Conservation (phyloP, 345 rosid genomes). For the Pistacia integerrima region DNA sequence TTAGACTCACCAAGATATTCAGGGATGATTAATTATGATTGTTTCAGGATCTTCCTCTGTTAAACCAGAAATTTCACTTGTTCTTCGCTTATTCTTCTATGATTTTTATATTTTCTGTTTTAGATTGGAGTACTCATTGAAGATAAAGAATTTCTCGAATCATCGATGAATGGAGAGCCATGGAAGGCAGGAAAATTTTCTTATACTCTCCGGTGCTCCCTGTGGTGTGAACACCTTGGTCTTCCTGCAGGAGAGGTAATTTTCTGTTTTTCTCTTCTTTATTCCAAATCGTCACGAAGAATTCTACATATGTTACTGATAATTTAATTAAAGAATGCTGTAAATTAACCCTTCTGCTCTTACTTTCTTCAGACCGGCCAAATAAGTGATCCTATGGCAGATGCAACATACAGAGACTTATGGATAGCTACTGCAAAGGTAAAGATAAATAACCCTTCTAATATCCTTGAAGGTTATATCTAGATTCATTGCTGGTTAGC, state of each 20-base stretch:
- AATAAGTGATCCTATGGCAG: constrained; percentile 70
- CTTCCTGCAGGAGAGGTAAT: constrained; percentile 66
- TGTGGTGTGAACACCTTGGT: constrained; percentile 94
- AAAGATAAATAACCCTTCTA: neutral
- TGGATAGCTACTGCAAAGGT: constrained; percentile 82
- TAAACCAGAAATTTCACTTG: too few relatives aligned
- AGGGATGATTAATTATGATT: neutral
- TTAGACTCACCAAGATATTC: neutral
- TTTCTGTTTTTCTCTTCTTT: neutral
- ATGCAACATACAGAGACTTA: constrained; percentile 62
- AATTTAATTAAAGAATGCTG: neutral
- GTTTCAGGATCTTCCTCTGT: neutral
- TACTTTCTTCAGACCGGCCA: constrained; percentile 43
- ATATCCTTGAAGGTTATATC: neutral
- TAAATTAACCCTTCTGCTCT: neutral
- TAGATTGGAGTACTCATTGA: constrained; percentile 85
- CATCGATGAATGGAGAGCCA: constrained; percentile 70
- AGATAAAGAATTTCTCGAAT: constrained; percentile 79
- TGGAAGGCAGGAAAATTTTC: constrained; percentile 92
- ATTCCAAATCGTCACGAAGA: too few relatives aligned
- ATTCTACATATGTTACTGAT: neutral
- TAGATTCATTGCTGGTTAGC: neutral
- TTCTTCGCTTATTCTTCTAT: neutral
- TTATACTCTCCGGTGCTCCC: constrained; percentile 65
- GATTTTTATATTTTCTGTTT: constrained; percentile 19